Evolutionary conservation across 164 flowering plant species (phyloP), one percentile per base, ranked within the genome.

Genomic region (Saururus chinensis): DNA sequence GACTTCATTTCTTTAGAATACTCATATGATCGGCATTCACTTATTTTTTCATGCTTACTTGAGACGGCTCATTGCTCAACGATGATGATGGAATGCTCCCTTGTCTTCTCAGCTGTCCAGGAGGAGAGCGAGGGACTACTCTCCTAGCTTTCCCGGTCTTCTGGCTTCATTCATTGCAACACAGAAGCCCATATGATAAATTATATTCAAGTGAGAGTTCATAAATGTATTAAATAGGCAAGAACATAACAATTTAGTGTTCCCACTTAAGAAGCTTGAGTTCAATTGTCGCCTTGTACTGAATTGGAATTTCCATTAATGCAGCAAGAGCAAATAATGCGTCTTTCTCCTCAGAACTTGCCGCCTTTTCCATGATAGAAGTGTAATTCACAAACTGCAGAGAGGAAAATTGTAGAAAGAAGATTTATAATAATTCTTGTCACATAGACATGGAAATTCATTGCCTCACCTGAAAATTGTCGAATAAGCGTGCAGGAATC

Each of bases 271-370:
- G 64, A 64, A 87, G 53, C 26, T 72, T 66, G 56, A 79, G 84
- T 64, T 83, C 90, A 42, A 87, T 23, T 52, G 93, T 80, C 48
- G 93, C 93, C 71, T 84, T 83, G 54, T 87, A 87, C 64, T 87
- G 93, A 54, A 86, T 75, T 49, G 93, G 93, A 59, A 87, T 87
- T 71, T 87, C 93, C 93, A 87, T 87, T 69, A 87, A 66, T 7
- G 93, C 88, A 12, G 85, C 64, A 51, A 84, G 83, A 62, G 93
- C 86, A 76, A 87, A 87, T 23, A 76, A 86, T 3, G 93, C 73
- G 70, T 87, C 88, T 62, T 84, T 87, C 71, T 74, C 77, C 17
- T 81, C 63, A 4, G 66, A n/a, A 30, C 78, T 78, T 71, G 74
- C 60, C 64, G 71, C 76, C 74, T 75, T 87, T 60, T 79, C 74